Evolutionary conservation across 2,329 filamentous ascomycete species (phyloP).

Genomic region (Tolypocladium sp.): DNA sequence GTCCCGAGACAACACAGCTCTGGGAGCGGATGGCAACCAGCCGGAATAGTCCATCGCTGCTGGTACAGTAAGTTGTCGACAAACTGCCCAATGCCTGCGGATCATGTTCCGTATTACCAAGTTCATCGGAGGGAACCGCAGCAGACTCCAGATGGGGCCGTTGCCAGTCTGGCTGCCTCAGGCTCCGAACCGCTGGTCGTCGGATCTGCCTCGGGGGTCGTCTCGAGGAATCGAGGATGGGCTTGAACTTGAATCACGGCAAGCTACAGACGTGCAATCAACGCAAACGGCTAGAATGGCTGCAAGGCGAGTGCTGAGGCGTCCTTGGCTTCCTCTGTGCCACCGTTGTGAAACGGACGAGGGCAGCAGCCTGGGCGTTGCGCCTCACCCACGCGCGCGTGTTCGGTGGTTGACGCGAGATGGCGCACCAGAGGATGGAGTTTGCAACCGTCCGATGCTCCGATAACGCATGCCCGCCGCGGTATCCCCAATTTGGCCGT

Average conservation of each 20-base stretch:
- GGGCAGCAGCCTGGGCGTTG: too few species aligned
- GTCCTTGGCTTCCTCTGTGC: not conserved
- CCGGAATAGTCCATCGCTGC: not conserved
- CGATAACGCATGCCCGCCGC: not conserved
- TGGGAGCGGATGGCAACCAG: not conserved
- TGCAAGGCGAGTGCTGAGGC: not conserved
- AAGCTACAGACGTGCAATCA: not conserved
- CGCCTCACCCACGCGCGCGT: not conserved
- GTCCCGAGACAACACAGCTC: not conserved
- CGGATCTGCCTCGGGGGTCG: not conserved
- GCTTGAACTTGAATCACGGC: not conserved
- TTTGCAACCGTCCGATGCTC: not conserved
- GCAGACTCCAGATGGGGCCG: not conserved
- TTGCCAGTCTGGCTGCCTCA: not conserved
- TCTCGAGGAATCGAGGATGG: not conserved
- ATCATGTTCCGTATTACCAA: not conserved
- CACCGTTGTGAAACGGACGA: not conserved
- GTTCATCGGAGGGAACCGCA: not conserved
- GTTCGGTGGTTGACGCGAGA: not conserved
- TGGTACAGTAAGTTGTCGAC: not conserved
- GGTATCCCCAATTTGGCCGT: not conserved
- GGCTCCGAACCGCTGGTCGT: not conserved
- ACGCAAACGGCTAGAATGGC: not conserved
- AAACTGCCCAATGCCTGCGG: not conserved
- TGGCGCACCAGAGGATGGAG: not conserved